Evolutionary conservation across 768 basidiomycete species (phyloP).

Genomic region (Vararia minispora): DNA sequence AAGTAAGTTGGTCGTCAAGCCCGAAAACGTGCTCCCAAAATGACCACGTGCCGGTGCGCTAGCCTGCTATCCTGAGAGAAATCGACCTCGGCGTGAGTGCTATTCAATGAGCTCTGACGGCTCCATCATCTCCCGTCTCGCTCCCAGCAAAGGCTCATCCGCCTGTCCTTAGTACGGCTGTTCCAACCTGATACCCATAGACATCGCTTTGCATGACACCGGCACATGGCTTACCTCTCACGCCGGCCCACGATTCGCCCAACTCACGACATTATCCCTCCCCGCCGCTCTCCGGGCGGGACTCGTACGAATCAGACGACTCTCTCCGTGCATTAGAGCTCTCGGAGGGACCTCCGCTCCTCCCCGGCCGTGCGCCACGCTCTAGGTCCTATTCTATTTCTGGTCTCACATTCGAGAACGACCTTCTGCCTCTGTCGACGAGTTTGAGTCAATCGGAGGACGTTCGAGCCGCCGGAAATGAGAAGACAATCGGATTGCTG

Average conservation of each 20-base stretch:
- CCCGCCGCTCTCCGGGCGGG: conserved; percentile 23
- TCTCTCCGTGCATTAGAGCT: conserved; percentile 75
- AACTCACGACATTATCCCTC: conserved; percentile 2
- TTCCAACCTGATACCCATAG: too few relatives aligned
- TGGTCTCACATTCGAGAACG: conserved; percentile 70
- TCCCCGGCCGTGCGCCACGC: conserved; percentile 20
- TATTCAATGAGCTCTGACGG: too few relatives aligned
- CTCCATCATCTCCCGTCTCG: too few relatives aligned
- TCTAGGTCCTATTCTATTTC: conserved; percentile 54
- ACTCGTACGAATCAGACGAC: conserved; percentile 53
- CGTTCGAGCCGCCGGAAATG: conserved; percentile 33
- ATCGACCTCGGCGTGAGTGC: too few relatives aligned
- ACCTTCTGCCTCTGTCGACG: conserved; percentile 65
- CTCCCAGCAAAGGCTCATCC: too few relatives aligned
- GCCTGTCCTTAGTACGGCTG: too few relatives aligned
- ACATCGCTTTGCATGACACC: too few relatives aligned
- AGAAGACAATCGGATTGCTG: conserved; percentile 67
- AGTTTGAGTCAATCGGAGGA: conserved; percentile 65
- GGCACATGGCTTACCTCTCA: too few relatives aligned
- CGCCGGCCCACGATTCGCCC: conserved; percentile 1
- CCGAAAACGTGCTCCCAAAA: too few relatives aligned
- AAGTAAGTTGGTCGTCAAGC: too few relatives aligned
- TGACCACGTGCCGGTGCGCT: too few relatives aligned
- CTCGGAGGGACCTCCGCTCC: conserved; percentile 43
- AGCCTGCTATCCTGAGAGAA: too few relatives aligned